These are phyloP conservation scores for Zalaria obscura DNA, from an alignment of 2,329 filamentous ascomycete genomes.

Conservation along the genomic window DNA sequence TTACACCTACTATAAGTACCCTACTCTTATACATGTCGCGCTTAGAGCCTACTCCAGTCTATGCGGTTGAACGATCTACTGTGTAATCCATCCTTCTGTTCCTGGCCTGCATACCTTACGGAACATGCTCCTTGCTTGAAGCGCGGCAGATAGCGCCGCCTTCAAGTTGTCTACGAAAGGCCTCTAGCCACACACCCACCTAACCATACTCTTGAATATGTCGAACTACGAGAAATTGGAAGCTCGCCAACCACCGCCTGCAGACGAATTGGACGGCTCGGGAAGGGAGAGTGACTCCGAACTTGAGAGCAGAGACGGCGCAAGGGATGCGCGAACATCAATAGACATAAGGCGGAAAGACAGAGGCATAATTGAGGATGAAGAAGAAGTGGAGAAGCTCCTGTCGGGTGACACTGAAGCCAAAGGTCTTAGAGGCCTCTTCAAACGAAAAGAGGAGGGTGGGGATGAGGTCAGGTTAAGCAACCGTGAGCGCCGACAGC, in stretches of 20 bases:
- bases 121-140: too few species aligned
- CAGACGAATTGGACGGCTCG: constrained; percentile 1
- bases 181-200: too few species aligned
- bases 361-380: constrained; percentile 27
- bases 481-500: constrained; percentile 16
- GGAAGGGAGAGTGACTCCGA: constrained; percentile 3
- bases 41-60: too few species aligned
- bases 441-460: constrained; percentile 12
- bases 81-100: too few species aligned
- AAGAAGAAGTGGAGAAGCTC: constrained; percentile 31
- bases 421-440: constrained; percentile 9
- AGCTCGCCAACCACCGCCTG: constrained; percentile 4
- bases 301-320: constrained; percentile 9
- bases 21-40: too few species aligned
- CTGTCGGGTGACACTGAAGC: constrained; percentile 17
- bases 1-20: too few species aligned
- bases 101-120: too few species aligned
- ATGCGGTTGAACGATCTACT: too few species aligned
- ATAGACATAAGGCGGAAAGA: constrained; percentile 21
- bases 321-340: constrained; percentile 18
- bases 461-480: constrained; percentile 5
- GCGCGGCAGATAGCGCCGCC: too few species aligned
- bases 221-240: constrained; percentile 6
- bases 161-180: too few species aligned
- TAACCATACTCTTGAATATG: neutral